Percentiles rank a stretch among this genome's conserved stretches.
These are phyloP conservation scores for Sclerotinia glacialis DNA, from an alignment of 2,329 filamentous ascomycete genomes.

Conservation along the genomic window DNA sequence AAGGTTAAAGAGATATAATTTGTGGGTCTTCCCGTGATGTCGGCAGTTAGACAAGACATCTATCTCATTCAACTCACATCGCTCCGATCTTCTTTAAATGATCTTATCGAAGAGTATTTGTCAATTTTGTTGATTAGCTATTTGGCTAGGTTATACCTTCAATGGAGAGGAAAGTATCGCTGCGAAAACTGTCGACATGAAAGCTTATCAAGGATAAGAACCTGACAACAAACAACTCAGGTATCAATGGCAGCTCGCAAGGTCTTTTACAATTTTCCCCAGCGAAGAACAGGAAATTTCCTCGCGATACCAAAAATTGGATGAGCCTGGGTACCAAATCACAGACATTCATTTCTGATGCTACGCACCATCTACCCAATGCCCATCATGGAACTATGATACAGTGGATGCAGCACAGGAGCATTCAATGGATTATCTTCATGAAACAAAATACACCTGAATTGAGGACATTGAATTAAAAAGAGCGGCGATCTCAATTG, in stretches of 20 bases:
- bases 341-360: neutral
- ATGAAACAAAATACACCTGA: too few relatives aligned
- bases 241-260: neutral
- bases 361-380: neutral
- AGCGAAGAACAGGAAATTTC: neutral
- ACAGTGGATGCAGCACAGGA: neutral
- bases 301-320: neutral
- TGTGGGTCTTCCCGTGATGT: constrained; percentile 6
- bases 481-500: neutral
- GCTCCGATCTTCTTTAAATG: neutral
- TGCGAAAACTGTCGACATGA: neutral
- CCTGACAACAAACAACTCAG: neutral
- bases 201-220: neutral
- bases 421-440: neutral
- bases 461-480: neutral
- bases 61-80: neutral
- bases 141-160: neutral
- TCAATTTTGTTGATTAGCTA: neutral
- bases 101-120: neutral
- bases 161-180: too few relatives aligned
- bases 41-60: neutral
- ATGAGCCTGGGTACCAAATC: neutral
- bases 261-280: neutral
- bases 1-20: constrained; percentile 6
- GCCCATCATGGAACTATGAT: too few relatives aligned